Conservation (phyloP, 1,139 yeast species). For the Blastobotrys proliferans region DNA sequence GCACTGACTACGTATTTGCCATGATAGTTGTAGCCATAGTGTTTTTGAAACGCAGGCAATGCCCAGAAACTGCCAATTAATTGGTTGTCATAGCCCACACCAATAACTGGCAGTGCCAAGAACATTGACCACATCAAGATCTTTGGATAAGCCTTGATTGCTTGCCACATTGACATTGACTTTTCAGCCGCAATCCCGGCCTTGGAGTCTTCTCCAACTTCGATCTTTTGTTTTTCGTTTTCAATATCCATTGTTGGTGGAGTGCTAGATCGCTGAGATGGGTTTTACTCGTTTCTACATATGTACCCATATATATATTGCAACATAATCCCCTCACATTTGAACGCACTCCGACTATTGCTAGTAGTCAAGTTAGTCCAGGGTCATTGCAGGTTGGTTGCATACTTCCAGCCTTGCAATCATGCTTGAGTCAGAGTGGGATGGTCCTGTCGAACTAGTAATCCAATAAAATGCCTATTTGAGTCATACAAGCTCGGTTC, state of each 20-base stretch:
- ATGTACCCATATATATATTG: background rate
- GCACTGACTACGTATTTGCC: constrained; percentile 33
- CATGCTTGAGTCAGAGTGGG: too few relatives aligned
- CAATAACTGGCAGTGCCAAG: constrained; percentile 40
- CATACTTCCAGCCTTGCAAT: too few relatives aligned
- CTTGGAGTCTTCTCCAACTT: too few relatives aligned
- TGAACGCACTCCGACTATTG: too few relatives aligned
- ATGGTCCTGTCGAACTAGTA: too few relatives aligned
- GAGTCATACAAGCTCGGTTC: too few relatives aligned
- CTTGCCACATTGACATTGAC: constrained; percentile 8
- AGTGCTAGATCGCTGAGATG: background rate
- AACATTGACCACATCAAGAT: constrained; percentile 39
- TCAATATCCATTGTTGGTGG: background rate
- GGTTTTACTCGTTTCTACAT: background rate
- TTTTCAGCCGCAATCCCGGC: constrained; percentile 1
- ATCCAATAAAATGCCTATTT: too few relatives aligned
- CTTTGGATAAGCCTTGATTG: constrained; percentile 27
- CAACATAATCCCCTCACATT: too few relatives aligned
- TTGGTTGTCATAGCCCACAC: constrained; percentile 46
- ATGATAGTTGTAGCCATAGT: constrained; percentile 32
- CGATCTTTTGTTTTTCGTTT: background rate
- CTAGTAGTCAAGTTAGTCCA: too few relatives aligned
- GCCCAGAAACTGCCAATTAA: constrained; percentile 34
- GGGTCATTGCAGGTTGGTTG: too few relatives aligned
- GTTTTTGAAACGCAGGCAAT: constrained; percentile 32